These are phyloP conservation scores for Lactarius trivialis DNA, from an alignment of 768 basidiomycete species.

Conservation along the genomic window DNA sequence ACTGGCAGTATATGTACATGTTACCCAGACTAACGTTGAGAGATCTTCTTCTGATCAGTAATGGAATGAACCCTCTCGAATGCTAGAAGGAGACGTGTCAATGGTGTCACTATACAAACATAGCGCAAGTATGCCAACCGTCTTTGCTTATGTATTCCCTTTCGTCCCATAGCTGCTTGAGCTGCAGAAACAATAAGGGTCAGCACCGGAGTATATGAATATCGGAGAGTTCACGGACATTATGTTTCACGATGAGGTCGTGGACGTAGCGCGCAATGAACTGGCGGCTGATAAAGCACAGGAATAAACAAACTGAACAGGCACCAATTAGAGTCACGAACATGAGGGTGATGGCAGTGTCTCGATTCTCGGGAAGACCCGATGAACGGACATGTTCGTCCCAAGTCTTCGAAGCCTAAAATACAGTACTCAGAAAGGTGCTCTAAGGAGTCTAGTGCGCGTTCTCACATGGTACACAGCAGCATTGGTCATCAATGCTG, in stretches of 20 bases:
- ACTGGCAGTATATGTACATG: background rate
- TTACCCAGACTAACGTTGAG: constrained; percentile 6
- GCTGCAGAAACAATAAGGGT: background rate
- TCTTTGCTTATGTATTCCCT: constrained; percentile 18
- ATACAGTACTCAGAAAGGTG: background rate
- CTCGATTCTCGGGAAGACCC: constrained; percentile 18
- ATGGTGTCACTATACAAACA: background rate
- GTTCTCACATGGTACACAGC: constrained; percentile 18
- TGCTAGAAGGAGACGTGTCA: constrained; percentile 1
- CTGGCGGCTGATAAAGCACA: constrained; percentile 16
- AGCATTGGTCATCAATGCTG: constrained; percentile 16
- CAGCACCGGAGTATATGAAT: background rate
- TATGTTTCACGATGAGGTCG: constrained; percentile 20
- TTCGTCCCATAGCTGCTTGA: constrained; percentile 18
- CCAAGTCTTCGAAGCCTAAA: constrained; percentile 18
- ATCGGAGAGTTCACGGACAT: constrained; percentile 13
- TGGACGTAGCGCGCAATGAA: constrained; percentile 20
- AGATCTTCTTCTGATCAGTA: constrained; percentile 12
- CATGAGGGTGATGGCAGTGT: constrained; percentile 17
- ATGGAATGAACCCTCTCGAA: constrained; percentile 18
- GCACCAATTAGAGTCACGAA: background rate
- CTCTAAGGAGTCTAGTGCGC: background rate
- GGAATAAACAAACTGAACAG: constrained; percentile 13
- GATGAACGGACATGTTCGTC: constrained; percentile 15
- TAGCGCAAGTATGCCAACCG: constrained; percentile 1